Conservation (phyloP, 2,329 filamentous ascomycete species). For the Periconia sp. region DNA sequence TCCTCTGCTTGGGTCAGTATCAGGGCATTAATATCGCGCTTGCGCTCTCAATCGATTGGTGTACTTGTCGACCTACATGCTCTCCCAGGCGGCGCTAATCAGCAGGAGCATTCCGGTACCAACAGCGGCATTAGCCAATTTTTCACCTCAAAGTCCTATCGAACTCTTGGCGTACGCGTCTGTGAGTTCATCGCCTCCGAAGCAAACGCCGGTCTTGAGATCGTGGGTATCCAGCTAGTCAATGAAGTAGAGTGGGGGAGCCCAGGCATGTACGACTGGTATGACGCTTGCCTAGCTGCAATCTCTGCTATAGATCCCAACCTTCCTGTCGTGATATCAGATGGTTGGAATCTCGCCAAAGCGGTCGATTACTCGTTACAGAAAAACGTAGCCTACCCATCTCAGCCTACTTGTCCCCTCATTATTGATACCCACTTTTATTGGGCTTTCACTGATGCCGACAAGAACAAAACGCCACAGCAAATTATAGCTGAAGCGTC, state of each 20-base stretch:
- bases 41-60: conserved; percentile 57
- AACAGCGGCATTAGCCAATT: conserved; percentile 58
- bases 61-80: conserved; percentile 66
- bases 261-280: conserved; percentile 63
- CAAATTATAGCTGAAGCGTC: conserved; percentile 57
- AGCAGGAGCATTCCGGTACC: conserved; percentile 62
- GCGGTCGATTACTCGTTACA: conserved; percentile 54
- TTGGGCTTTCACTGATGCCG: conserved; percentile 62
- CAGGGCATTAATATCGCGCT: conserved; percentile 53
- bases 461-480: conserved; percentile 58
- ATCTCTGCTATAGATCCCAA: conserved; percentile 55
- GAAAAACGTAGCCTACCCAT: conserved; percentile 45
- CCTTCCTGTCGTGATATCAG: conserved; percentile 64
- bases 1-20: conserved; percentile 60
- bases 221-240: conserved; percentile 63
- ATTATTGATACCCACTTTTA: conserved; percentile 66
- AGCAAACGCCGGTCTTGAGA: conserved; percentile 48
- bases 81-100: conserved; percentile 64
- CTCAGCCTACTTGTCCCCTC: conserved; percentile 52
- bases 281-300: conserved; percentile 57
- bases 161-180: conserved; percentile 55
- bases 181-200: conserved; percentile 59
- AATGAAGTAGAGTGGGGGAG: conserved; percentile 62
- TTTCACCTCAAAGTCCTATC: conserved; percentile 54
- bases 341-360: conserved; percentile 60